Conservation (phyloP, 306 rosid species). For the Glycyrrhiza uralensis region DNA sequence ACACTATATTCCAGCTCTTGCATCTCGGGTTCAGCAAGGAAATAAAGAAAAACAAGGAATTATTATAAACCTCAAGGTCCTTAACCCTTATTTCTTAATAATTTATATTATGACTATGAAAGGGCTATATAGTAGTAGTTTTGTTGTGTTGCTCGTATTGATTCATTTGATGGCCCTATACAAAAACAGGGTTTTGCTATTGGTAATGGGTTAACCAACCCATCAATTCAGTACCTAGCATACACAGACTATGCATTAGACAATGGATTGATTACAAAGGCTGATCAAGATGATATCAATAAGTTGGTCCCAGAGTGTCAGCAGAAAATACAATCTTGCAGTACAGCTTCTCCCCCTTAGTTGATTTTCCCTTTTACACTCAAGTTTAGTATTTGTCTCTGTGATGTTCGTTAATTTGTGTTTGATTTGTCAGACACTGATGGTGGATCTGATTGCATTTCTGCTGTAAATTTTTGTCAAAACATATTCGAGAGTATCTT, state of each 20-base stretch:
- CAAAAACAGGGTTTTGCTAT: conserved; percentile 76
- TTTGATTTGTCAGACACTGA: conserved; percentile 40
- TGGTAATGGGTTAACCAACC: conserved; percentile 82
- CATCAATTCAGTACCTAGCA: conserved; percentile 69
- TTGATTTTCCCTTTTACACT: too few species aligned
- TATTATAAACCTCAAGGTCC: conserved; percentile 68
- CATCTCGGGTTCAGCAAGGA: conserved; percentile 70
- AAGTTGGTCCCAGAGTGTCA: conserved; percentile 50
- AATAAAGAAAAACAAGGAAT: conserved; percentile 65
- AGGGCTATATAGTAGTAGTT: neutral
- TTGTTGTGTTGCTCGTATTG: neutral
- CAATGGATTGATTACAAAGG: conserved; percentile 47
- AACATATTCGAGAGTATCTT: conserved; percentile 41
- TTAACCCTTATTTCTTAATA: neutral
- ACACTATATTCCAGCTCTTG: conserved; percentile 91
- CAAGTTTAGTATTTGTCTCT: neutral
- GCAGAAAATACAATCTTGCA: conserved; percentile 41
- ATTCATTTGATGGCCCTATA: neutral
- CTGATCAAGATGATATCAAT: conserved; percentile 37
- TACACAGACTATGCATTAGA: conserved; percentile 72
- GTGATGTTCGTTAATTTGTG: neutral
- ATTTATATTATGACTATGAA: neutral
- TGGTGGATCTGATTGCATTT: conserved; percentile 55
- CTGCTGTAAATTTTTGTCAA: conserved; percentile 38
- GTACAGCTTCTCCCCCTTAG: conserved; percentile 45